Evolutionary conservation across 2,329 filamentous ascomycete species (phyloP), one percentile per base, ranked within the genome.

Genomic region (Penicillium vulpinum): DNA sequence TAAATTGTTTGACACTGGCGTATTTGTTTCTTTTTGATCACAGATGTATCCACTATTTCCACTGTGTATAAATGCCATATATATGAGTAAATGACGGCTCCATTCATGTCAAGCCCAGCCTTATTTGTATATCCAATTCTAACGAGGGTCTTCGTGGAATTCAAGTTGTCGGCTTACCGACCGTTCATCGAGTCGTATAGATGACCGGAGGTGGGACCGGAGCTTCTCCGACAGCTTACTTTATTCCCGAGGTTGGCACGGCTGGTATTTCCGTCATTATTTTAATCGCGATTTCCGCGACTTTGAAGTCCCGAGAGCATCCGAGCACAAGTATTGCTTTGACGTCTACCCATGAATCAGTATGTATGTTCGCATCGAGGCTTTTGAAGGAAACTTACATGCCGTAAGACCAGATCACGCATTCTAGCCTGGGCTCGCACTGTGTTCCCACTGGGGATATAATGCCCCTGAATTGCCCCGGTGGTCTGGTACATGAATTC

Each of bases 1-100:
- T 54, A 49, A 45, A 52, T 56, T 36, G 48, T 58, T 56, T 45
- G 21, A 39, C 39, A 4, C n/a, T 33, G 41, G 54, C 41, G 54
- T 44, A 35, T 56, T 46, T 52, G 33, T 51, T 33, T 28, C 4
- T 33, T 39, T 40, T 56, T 16, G 16, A n/a, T n/a, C n/a, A n/a
- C n/a, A 28, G 11, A 24, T 46, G n/a, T 33, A 46, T 33, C 24
- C 44, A n/a, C n/a, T n/a, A n/a, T n/a, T n/a, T 22, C 8, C 15
- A 39, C 22, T 29, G 18, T 31, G 3, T 22, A 18, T 48, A 22
- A 39, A 35, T 50, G 35, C 24, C 22, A 50, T 54, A 15, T 43
- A 40, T n/a, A 22, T n/a, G 21, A 47, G 36, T 36, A 48, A 33
- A 48, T 31, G 18, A 10, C 11, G 18, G n/a, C 29, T 13, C 8